Conservation (phyloP, 2,329 filamentous ascomycete genomes). For the Penicillium sp. region DNA sequence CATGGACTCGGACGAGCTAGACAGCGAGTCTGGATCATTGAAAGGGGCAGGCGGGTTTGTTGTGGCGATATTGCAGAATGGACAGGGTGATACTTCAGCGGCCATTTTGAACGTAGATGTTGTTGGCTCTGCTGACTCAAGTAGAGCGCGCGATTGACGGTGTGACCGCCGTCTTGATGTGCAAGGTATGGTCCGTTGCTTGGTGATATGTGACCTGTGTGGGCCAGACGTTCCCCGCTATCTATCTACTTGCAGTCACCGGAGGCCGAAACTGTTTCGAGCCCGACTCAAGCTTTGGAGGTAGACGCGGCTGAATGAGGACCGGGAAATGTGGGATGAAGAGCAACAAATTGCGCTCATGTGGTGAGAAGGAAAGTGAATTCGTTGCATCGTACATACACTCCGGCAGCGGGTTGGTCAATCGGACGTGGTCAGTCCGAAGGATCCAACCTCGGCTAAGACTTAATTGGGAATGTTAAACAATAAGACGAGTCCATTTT, state of each 20-base stretch:
- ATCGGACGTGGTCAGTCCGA: background rate
- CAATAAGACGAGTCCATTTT: background rate
- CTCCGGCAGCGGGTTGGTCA: background rate
- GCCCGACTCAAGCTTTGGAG: background rate
- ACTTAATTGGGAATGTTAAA: background rate
- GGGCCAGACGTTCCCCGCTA: background rate
- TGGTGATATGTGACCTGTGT: background rate
- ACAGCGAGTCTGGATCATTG: slow-evolving; percentile 29
- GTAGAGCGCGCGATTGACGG: background rate
- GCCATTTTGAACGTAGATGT: slow-evolving; percentile 11
- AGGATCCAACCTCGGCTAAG: slow-evolving; percentile 17
- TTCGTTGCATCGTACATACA: background rate
- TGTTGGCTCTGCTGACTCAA: background rate
- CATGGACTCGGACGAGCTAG: slow-evolving; percentile 14
- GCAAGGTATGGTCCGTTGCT: background rate
- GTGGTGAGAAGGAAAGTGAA: background rate
- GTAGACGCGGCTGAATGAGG: background rate
- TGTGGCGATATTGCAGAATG: slow-evolving; percentile 60
- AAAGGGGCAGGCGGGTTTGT: slow-evolving; percentile 48
- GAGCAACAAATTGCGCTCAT: background rate
- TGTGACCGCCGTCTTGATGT: background rate
- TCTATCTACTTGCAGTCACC: background rate
- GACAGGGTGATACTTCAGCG: slow-evolving; percentile 42
- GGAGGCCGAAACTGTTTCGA: background rate
- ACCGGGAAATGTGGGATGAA: background rate